Evolutionary conservation across 352 stramenopile species (phyloP), one percentile per base, ranked within the genome.

Genomic region (Phytophthora brassicae): DNA sequence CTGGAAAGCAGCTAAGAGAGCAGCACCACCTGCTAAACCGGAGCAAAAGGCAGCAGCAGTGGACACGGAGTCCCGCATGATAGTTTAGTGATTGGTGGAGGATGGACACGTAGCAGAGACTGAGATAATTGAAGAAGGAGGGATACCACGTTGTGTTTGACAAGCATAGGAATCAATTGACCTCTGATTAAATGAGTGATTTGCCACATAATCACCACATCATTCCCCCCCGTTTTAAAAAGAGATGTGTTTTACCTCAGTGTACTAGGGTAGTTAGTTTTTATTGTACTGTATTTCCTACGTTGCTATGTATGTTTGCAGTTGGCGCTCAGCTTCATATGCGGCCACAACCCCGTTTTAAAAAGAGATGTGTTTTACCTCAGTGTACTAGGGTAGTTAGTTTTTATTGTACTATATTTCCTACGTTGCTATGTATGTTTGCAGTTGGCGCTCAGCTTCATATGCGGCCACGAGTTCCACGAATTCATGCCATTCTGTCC

Each of bases 401-500:
- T n/a, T n/a, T n/a, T n/a, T n/a, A n/a, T n/a, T n/a, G 9, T 39
- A 39, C 9, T 16, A 3, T 39, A 39, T 4, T 16, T 52, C 22
- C 8, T 52, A 41, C 19, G 20, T 24, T 4, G 19, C 9, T 44
- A 20, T 8, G 13, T 19, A 29, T 54, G 20, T n/a, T 17, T 72
- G 65, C 22, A 72, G 47, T 28, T 72, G 53, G 29, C 57, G 66
- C 33, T 84, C 75, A 16, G 70, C 64, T 49, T 80, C 72, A 51
- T 81, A 80, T 5, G 71, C 66, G 6, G 66, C 61, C 0, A 77
- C 60, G 4, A 89, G 62, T 47, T 77, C 68, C 19, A 87, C 59
- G 58, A 89, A 86, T 52, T 89, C 79, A 13, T 42, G 42, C 73
- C 73, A 84, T 26, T 85, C 77, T 82, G 43, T 36, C 20, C 19